These are phyloP conservation scores for Citrullus amarus DNA, from an alignment of 306 rosid species.

Conservation along the genomic window DNA sequence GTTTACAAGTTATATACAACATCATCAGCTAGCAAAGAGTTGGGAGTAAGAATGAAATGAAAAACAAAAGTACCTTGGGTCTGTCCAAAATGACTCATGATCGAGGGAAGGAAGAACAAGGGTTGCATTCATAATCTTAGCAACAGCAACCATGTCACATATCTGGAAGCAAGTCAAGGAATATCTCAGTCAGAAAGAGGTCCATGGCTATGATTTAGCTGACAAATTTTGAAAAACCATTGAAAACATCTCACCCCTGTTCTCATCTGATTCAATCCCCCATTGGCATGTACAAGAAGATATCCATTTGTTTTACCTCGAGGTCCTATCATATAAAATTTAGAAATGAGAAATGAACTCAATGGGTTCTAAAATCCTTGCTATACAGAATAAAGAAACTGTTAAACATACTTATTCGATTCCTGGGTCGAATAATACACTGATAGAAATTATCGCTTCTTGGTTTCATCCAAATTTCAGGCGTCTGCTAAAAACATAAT, in stretches of 20 bases:
- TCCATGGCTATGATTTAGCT: not conserved
- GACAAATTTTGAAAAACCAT: not conserved
- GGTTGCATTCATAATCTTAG: conserved; percentile 92
- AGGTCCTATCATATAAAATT: conserved; percentile 23
- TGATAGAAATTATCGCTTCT: conserved; percentile 42
- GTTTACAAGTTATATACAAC: not conserved
- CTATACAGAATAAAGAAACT: not conserved
- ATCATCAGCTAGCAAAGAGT: not conserved
- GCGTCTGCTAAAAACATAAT: conserved; percentile 29
- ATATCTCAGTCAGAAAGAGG: conserved; percentile 19
- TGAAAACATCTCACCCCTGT: conserved; percentile 57
- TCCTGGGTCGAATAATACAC: conserved; percentile 57
- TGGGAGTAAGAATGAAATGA: not conserved
- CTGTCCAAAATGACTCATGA: conserved; percentile 95
- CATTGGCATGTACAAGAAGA: conserved; percentile 88
- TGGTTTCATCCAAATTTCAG: conserved; percentile 89
- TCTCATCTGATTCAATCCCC: conserved; percentile 99
- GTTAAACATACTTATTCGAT: conserved; percentile 43
- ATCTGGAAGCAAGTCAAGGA: conserved; percentile 40
- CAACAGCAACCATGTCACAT: conserved; percentile 99
- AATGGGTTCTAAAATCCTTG: not conserved
- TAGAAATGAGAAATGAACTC: not conserved
- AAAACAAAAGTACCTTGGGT: conserved; percentile 56
- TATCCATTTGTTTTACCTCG: conserved; percentile 62
- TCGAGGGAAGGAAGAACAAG: conserved; percentile 93